Conservation (phyloP, 1,284 basidiomycete species). For the Sphagnurus paluster region DNA sequence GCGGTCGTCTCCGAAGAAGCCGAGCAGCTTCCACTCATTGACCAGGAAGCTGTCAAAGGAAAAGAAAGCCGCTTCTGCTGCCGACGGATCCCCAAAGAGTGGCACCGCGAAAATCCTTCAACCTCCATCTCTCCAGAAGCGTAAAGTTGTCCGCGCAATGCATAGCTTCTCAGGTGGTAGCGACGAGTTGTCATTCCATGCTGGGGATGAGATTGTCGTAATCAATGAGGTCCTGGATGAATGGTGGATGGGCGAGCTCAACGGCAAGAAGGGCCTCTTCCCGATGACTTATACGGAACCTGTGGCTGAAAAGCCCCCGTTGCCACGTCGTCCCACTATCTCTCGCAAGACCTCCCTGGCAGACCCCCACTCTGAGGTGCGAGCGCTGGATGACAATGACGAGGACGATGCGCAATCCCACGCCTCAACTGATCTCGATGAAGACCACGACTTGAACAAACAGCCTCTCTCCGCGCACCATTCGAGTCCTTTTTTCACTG, state of each 20-base stretch:
- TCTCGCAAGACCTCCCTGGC: conserved; percentile 11
- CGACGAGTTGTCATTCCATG: conserved; percentile 74
- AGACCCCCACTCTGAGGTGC: conserved; percentile 16
- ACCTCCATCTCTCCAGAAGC: conserved; percentile 44
- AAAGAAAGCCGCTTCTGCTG: conserved; percentile 38
- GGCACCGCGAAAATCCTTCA: conserved; percentile 49
- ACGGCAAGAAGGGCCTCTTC: conserved; percentile 73
- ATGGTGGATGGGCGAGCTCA: conserved; percentile 83
- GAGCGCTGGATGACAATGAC: conserved; percentile 5
- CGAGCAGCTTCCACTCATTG: conserved; percentile 30
- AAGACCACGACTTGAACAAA: conserved; percentile 39
- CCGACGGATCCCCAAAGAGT: conserved; percentile 39
- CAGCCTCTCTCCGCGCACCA: conserved; percentile 40
- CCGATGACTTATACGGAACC: conserved; percentile 72
- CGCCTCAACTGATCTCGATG: conserved; percentile 38
- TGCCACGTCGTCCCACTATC: conserved; percentile 29
- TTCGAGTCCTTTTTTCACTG: conserved; percentile 44
- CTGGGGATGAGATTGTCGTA: conserved; percentile 74
- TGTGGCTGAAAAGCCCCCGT: conserved; percentile 29
- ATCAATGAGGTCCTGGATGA: conserved; percentile 76
- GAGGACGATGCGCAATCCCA: conserved; percentile 27
- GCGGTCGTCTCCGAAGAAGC: conserved; percentile 24
- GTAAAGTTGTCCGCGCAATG: conserved; percentile 65
- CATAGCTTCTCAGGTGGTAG: conserved; percentile 71
- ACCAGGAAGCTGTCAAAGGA: conserved; percentile 34